Conservation (phyloP, 2,329 filamentous ascomycete genomes). For the Cladosporium sphaerospermum region DNA sequence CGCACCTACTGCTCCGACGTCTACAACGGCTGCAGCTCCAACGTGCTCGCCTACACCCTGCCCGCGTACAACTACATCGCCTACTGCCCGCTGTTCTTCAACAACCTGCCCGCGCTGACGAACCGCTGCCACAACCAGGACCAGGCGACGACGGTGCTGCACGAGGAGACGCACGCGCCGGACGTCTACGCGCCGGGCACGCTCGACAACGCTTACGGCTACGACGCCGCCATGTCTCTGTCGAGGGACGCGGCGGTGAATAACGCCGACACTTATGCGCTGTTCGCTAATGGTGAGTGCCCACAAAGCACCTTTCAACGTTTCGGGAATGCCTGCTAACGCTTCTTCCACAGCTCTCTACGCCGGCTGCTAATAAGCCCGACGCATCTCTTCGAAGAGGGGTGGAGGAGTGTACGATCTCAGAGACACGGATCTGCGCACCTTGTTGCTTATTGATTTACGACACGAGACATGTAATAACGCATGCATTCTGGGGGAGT, state of each 20-base stretch:
- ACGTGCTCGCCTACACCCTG: constrained; percentile 57
- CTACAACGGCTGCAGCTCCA: constrained; percentile 45
- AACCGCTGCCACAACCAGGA: constrained; percentile 57
- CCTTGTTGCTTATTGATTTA: too few relatives aligned
- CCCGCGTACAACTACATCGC: constrained; percentile 43
- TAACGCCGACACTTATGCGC: constrained; percentile 58
- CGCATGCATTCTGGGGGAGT: too few relatives aligned
- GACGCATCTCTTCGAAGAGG: too few relatives aligned
- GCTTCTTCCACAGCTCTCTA: not conserved
- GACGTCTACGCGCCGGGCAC: constrained; percentile 43
- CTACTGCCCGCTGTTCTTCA: constrained; percentile 60
- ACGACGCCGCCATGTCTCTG: constrained; percentile 43
- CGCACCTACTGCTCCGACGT: constrained; percentile 55
- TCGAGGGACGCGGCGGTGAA: constrained; percentile 47
- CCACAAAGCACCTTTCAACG: not conserved
- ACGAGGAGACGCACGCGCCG: constrained; percentile 60
- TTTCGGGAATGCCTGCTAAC: not conserved
- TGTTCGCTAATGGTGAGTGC: constrained; percentile 38
- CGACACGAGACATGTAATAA: too few relatives aligned
- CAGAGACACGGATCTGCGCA: too few relatives aligned
- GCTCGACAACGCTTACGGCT: constrained; percentile 54
- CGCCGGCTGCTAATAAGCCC: not conserved
- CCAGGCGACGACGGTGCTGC: constrained; percentile 58
- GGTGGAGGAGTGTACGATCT: too few relatives aligned
- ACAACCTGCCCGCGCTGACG: constrained; percentile 44